phyloP scores from a whole-genome alignment of 257 asterid species.

The Leptodermis oblonga region DNA sequence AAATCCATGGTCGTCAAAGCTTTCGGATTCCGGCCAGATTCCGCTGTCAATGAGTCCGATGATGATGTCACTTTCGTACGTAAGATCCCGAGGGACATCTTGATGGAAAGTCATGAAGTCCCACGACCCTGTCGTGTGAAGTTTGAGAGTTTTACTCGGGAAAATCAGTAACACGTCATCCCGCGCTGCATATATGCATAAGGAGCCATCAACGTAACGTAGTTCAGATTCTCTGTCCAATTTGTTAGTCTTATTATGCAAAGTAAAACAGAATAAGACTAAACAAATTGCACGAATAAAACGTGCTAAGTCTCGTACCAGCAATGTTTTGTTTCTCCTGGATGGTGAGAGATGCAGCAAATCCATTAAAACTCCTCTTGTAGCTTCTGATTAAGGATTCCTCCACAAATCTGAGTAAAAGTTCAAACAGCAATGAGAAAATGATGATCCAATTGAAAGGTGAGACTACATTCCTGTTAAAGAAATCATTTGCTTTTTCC shows the following conservation, averaged over 20 bases:
- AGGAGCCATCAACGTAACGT: no score
- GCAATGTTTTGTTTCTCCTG: slow-evolving; percentile 35
- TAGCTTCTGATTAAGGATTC: slow-evolving; percentile 34
- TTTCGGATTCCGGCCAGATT: slow-evolving; percentile 42
- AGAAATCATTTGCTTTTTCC: no score
- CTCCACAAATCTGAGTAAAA: slow-evolving; percentile 13
- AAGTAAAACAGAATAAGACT: neutral
- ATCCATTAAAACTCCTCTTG: slow-evolving; percentile 46
- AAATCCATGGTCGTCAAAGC: slow-evolving; percentile 28
- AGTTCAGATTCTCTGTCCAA: no score
- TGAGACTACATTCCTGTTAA: no score
- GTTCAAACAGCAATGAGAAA: neutral
- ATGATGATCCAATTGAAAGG: no score
- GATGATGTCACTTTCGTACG: slow-evolving; percentile 33
- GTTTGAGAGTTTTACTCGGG: slow-evolving; percentile 26
- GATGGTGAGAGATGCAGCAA: slow-evolving; percentile 40
- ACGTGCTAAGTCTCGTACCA: slow-evolving; percentile 10
- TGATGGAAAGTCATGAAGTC: slow-evolving; percentile 33
- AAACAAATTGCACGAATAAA: neutral
- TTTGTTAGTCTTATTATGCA: no score
- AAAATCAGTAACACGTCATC: slow-evolving; percentile 28
- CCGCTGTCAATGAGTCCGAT: slow-evolving; percentile 41
- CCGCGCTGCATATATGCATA: slow-evolving; percentile 16
- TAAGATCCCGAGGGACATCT: slow-evolving; percentile 19
- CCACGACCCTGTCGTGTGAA: slow-evolving; percentile 46